These are phyloP conservation scores for Xylariaceae sp. DNA, from an alignment of 2,329 filamentous ascomycete species.

Conservation along the genomic window DNA sequence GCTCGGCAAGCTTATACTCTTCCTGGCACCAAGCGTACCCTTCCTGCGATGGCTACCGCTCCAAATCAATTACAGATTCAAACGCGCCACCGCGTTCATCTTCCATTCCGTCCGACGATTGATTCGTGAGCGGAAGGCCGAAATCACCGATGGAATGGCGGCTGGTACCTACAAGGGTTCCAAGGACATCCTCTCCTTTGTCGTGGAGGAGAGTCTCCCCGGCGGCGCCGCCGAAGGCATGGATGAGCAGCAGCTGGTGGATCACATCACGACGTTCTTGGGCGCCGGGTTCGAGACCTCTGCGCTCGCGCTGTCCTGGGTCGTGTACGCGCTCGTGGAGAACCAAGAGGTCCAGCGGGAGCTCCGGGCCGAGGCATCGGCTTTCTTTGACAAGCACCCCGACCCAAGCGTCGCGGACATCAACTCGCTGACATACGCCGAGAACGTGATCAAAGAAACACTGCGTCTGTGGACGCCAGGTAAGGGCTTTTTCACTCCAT, in stretches of 20 bases:
- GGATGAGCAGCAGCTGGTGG: constrained; percentile 6
- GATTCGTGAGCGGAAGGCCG: constrained; percentile 6
- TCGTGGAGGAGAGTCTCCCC: constrained; percentile 10
- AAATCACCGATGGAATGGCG: neutral
- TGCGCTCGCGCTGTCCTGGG: constrained; percentile 70
- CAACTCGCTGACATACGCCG: constrained; percentile 21
- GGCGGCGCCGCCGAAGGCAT: constrained; percentile 13
- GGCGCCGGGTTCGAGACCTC: constrained; percentile 80
- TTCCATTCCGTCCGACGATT: constrained; percentile 2
- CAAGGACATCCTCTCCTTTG: constrained; percentile 8
- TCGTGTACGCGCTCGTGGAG: constrained; percentile 63
- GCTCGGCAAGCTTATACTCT: constrained; percentile 7
- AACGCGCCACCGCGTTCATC: constrained; percentile 7
- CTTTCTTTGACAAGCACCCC: constrained; percentile 50
- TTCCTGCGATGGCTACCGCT: constrained; percentile 10
- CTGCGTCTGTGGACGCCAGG: constrained; percentile 28
- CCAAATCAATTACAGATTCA: constrained; percentile 6
- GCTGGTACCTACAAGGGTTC: constrained; percentile 2
- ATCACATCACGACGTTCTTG: constrained; percentile 33
- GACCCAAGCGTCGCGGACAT: constrained; percentile 59
- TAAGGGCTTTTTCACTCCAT: constrained; percentile 12
- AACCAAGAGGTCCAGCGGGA: constrained; percentile 59
- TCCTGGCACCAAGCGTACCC: constrained; percentile 7
- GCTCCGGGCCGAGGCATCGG: constrained; percentile 66
- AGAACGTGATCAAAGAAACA: constrained; percentile 34